These are phyloP conservation scores for Fusarium robinianum DNA, from an alignment of 2,329 filamentous ascomycete species.

Conservation along the genomic window DNA sequence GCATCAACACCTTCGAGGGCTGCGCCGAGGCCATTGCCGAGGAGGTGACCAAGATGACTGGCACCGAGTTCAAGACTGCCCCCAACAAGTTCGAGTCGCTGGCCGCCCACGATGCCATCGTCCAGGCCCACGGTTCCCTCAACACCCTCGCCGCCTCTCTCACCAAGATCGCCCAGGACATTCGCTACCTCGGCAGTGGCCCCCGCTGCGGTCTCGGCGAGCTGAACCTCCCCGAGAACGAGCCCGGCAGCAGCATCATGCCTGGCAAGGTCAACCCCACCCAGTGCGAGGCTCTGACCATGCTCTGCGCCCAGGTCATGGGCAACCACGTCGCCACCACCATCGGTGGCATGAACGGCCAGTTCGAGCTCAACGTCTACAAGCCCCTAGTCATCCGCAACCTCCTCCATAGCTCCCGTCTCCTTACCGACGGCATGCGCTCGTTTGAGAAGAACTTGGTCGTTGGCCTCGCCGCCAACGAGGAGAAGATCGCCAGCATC, in stretches of 20 bases:
- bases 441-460: conserved; percentile 96
- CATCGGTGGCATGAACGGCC: conserved; percentile 94
- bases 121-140: conserved; percentile 89
- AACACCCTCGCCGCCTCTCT: conserved; percentile 92
- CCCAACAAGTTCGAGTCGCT: conserved; percentile 99
- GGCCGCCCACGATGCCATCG: conserved; percentile 92
- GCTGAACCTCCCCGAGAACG: conserved; percentile 92
- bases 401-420: conserved; percentile 86
- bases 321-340: conserved; percentile 94
- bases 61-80: conserved; percentile 90
- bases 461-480: conserved; percentile 85
- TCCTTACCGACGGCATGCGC: conserved; percentile 89
- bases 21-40: conserved; percentile 92
- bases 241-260: conserved; percentile 98
- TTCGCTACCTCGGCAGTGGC: conserved; percentile 94
- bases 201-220: conserved; percentile 95
- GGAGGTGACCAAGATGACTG: conserved; percentile 91
- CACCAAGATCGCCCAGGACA: conserved; percentile 98
- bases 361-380: conserved; percentile 99
- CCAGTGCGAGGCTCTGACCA: conserved; percentile 96
- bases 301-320: conserved; percentile 97
- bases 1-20: conserved; percentile 95
- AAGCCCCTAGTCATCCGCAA: conserved; percentile 97
- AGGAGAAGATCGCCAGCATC: conserved; percentile 85
- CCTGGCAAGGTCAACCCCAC: conserved; percentile 99